These are phyloP conservation scores for Chlorella sp. DNA, from an alignment of 139 green algal genomes.

Conservation along the genomic window DNA sequence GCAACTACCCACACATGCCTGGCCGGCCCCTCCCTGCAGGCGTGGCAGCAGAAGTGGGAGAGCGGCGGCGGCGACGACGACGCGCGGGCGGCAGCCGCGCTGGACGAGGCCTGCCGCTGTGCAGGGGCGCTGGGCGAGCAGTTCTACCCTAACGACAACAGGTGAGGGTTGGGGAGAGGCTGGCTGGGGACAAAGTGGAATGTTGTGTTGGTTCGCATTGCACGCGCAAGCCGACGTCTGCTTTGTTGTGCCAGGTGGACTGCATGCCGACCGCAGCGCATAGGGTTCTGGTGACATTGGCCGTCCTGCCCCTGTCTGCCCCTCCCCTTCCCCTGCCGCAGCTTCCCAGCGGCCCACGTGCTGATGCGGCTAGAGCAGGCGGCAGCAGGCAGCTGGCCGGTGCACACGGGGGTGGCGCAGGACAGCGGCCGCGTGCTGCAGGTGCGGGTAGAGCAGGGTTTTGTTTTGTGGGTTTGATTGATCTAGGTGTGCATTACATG, in stretches of 20 bases:
- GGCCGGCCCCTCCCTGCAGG: neutral
- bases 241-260: too few species aligned
- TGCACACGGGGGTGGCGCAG: neutral
- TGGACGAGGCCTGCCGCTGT: constrained; percentile 45
- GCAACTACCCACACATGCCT: neutral
- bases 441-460: too few species aligned
- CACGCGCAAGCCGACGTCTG: too few species aligned
- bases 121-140: constrained; percentile 56
- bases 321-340: constrained; percentile 12
- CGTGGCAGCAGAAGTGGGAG: constrained; percentile 31
- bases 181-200: too few species aligned
- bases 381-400: constrained; percentile 76
- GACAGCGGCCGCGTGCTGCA: constrained; percentile 18
- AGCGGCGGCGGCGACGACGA: neutral
- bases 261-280: too few species aligned
- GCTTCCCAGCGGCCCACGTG: constrained; percentile 71
- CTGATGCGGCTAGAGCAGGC: constrained; percentile 75
- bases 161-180: constrained; percentile 5
- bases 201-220: too few species aligned
- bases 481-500: too few species aligned
- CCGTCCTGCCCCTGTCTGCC: neutral
- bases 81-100: constrained; percentile 7
- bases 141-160: constrained; percentile 71
- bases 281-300: too few species aligned
- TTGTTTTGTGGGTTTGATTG: too few species aligned